Base-by-base conservation (phyloP, 73 alveolate genomes). In the Blepharisma japonicum region DNA sequence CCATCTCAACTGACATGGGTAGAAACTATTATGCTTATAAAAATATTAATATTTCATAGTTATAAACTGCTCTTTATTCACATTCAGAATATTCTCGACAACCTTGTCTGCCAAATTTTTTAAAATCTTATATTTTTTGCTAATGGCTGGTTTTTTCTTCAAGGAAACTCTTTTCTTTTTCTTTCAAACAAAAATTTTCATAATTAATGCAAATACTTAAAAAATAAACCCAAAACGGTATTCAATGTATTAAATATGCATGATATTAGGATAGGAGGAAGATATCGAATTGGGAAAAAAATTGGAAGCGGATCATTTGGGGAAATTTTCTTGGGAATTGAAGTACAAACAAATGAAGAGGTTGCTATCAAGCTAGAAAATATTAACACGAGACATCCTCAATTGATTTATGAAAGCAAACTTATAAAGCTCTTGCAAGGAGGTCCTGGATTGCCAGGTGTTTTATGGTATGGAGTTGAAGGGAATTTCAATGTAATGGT, bases 231-330 rank as follows among this genome's bases (percentile, higher is more conserved):
- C 42, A 32, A 32, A 32, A 32, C 42, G 42, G 5, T 3, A 1
- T 32, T 32, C 42, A 32, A 79, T 55, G 94, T 84, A 77, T 71
- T 81, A 76, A 81, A 74, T 81, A 91, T 72, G 71, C 71, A 72
- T 14, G 81, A 81, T 72, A 55, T 83, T 42, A 71, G 85, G 82
- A 79, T 87, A 45, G 91, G 89, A 71, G 78, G 71, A 76, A 82
- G 89, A 51, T 92, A 81, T 66, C 56, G 90, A 86, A 77, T 92
- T 11, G 81, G 85, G 18, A 90, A 93, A 81, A 93, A 93, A 74
- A 76, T 93, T 77, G 98, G 97, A 8, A 85, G 91, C 50, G 98
- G 98, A 25, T 94, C 97, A 56, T 93, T 93, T 82, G 96, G 97
- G 32, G 89, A 82, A 38, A 90, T 93, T 39, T 91, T 91, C 68